phyloP scores from a whole-genome alignment of 2,329 filamentous ascomycete species.

The Emmonsiellopsis sp. region DNA sequence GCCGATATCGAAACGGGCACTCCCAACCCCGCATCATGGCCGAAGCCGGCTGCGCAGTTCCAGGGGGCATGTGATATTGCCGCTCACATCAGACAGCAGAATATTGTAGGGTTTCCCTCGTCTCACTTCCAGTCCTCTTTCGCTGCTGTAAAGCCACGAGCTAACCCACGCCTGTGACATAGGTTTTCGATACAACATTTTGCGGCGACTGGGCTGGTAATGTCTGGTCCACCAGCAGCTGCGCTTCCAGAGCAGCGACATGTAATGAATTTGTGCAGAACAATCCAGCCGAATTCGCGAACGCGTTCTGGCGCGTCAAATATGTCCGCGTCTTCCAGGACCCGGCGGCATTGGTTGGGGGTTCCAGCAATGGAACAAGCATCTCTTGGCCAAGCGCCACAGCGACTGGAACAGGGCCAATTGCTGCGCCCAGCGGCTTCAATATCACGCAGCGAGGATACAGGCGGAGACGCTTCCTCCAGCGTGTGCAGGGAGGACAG shows the following conservation, averaged over 20 bases:
- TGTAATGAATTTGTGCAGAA: constrained; percentile 59
- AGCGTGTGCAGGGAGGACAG: too few relatives aligned
- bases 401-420: too few relatives aligned
- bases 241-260: constrained; percentile 43
- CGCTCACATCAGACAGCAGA: constrained; percentile 55
- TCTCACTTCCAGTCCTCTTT: not conserved
- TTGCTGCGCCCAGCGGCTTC: too few relatives aligned
- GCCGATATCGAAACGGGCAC: constrained; percentile 31
- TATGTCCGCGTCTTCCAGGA: not conserved
- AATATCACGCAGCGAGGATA: too few relatives aligned
- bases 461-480: too few relatives aligned
- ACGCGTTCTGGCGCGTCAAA: constrained; percentile 53
- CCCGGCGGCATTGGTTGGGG: too few relatives aligned
- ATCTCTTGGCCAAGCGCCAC: too few relatives aligned
- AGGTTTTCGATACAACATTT: constrained; percentile 60
- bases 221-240: constrained; percentile 46
- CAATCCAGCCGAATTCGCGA: constrained; percentile 54
- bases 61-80: constrained; percentile 56
- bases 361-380: too few relatives aligned
- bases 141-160: not conserved
- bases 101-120: constrained; percentile 36
- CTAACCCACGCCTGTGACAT: constrained; percentile 23
- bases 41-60: constrained; percentile 48
- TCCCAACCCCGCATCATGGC: constrained; percentile 36
- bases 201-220: constrained; percentile 73